These are phyloP conservation scores for Neurospora sp. DNA, from an alignment of 495 filamentous ascomycete species.

Conservation along the genomic window DNA sequence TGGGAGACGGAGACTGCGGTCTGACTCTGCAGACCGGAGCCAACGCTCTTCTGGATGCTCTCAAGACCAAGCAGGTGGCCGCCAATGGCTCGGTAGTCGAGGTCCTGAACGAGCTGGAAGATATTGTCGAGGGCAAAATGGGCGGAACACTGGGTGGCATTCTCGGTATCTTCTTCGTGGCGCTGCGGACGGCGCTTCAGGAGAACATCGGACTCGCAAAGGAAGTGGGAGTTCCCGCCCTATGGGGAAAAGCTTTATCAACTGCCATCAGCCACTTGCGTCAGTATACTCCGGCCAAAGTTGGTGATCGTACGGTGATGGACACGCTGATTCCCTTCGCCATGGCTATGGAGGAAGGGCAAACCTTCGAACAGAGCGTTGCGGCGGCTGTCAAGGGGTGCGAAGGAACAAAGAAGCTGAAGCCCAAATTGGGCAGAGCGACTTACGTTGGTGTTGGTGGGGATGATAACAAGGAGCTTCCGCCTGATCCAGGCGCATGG, in stretches of 20 bases:
- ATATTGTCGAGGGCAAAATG: slow-evolving; percentile 48
- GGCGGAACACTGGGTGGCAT: slow-evolving; percentile 54
- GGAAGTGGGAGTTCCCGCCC: slow-evolving; percentile 16
- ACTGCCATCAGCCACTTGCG: slow-evolving; percentile 34
- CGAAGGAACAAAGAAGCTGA: slow-evolving; percentile 43
- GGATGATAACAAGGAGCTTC: slow-evolving; percentile 33
- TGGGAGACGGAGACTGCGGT: slow-evolving; percentile 58
- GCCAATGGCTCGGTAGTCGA: slow-evolving; percentile 38
- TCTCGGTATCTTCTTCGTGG: slow-evolving; percentile 49
- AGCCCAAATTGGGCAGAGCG: slow-evolving; percentile 46
- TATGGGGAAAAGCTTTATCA: slow-evolving; percentile 31
- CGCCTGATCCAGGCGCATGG: slow-evolving; percentile 53
- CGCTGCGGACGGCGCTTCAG: slow-evolving; percentile 39
- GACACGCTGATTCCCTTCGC: slow-evolving; percentile 50
- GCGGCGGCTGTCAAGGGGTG: slow-evolving; percentile 44
- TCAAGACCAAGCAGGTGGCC: slow-evolving; percentile 23
- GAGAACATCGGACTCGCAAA: slow-evolving; percentile 25
- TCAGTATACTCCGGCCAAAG: slow-evolving; percentile 38
- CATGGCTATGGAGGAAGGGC: slow-evolving; percentile 31
- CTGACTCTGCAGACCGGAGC: slow-evolving; percentile 46
- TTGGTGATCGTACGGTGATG: slow-evolving; percentile 46
- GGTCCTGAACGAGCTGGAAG: slow-evolving; percentile 42
- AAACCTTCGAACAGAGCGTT: slow-evolving; percentile 40
- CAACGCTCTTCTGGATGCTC: slow-evolving; percentile 28
- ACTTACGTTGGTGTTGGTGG: slow-evolving; percentile 46